Base-by-base conservation (phyloP, 2,329 filamentous ascomycete species). In the Ceratocystis lukuohia region DNA sequence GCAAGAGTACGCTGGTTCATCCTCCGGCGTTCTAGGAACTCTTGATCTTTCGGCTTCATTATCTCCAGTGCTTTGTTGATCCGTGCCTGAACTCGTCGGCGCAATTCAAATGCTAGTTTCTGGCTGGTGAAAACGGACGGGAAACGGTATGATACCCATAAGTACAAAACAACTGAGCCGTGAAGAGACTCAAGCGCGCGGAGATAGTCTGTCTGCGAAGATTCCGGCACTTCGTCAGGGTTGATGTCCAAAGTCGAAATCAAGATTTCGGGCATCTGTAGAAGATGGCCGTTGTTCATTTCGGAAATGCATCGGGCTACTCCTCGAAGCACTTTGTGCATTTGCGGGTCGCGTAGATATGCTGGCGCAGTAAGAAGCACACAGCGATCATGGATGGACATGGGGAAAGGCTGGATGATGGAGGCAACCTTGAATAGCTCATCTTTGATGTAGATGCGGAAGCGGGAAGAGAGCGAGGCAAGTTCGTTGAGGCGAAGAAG, bases 91-190 rank as follows among this genome's bases (percentile, higher is more conserved):
- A 92, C 86, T 62, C 95, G 74, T 5, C 77, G 75, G 73, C 96
- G 96, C 62, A 90, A 84, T 73, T 96, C 86, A 69, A 89, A 87
- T 0, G 90, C 91, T 56, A 96, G 79, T 0, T 79, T 79, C 71
- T 93, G 84, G 69, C 87, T 89, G 5, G 79, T 82, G 74, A 96
- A 96, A 63, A 95, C 81, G 62, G 89, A 89, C 2, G 85, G 80
- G 74, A 93, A 96, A 5, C 93, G 87, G 75, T 93, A 97, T 71
- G 89, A 93, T 17, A 99, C 80, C 94, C 94, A 99, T 1, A 96
- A 80, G 73, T 97, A 99, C 61, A 92, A 78, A 57, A 93, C 90
- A 46, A 99, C 78, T 33, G 84, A 80, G 71, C 89, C 89, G 77
- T 99, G 94, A 17, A 99, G 80, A 2, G 78, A 74, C 74, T 99